Percentiles rank a stretch among this genome's conserved stretches.
Conservation (phyloP, 2,329 filamentous ascomycete species). For the Paraconiothyrium sp. region DNA sequence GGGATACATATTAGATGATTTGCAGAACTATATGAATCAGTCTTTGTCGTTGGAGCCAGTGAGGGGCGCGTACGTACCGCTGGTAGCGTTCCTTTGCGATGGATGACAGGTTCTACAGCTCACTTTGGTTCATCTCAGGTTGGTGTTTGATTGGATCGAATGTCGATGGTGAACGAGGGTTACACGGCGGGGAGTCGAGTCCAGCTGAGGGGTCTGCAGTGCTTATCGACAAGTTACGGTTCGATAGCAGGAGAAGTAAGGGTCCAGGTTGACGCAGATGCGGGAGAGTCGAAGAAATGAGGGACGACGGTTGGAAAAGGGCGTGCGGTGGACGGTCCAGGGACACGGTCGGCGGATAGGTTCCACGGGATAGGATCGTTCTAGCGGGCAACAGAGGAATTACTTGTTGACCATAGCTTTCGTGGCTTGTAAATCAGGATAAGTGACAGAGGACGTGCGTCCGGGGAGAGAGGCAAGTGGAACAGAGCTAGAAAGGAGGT, state of each 20-base stretch:
- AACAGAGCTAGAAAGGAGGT: constrained; percentile 36
- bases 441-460: constrained; percentile 48
- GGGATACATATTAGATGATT: constrained; percentile 73
- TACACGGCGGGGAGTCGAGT: constrained; percentile 31
- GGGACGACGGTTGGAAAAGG: constrained; percentile 52
- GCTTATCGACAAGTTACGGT: constrained; percentile 48
- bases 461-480: constrained; percentile 48
- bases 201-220: constrained; percentile 39
- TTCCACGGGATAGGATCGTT: constrained; percentile 50
- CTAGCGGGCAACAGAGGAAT: constrained; percentile 52
- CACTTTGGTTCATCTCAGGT: constrained; percentile 47
- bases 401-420: constrained; percentile 51
- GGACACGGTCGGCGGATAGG: constrained; percentile 54
- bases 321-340: constrained; percentile 52
- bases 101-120: constrained; percentile 18
- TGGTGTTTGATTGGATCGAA: constrained; percentile 23
- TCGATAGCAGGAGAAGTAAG: constrained; percentile 50
- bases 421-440: constrained; percentile 49
- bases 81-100: constrained; percentile 25
- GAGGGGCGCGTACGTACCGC: constrained; percentile 26
- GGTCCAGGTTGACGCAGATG: constrained; percentile 53
- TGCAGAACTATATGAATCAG: constrained; percentile 27
- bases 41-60: constrained; percentile 5
- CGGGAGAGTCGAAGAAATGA: constrained; percentile 52
- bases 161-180: constrained; percentile 27